These are phyloP conservation scores for Cymodocea nodosa DNA, from an alignment of 116 monocot species.

Conservation along the genomic window DNA sequence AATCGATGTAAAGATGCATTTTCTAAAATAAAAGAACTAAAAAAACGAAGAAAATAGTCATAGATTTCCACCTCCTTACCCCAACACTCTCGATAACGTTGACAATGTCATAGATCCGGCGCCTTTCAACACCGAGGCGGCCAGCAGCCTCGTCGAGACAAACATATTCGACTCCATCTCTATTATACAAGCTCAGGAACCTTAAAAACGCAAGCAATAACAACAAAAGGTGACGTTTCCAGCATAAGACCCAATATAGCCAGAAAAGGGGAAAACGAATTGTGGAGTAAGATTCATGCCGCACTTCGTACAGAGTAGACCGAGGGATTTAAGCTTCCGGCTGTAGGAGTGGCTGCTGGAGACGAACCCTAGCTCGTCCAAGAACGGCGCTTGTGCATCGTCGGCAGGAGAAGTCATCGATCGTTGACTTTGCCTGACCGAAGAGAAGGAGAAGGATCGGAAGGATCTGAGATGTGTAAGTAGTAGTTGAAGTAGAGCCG, in stretches of 20 bases:
- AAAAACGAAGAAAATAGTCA: neutral
- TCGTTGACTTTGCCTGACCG: neutral
- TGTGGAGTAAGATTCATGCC: too few species aligned
- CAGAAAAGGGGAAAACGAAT: neutral
- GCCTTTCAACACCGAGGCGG: constrained; percentile 70
- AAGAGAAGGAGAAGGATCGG: neutral
- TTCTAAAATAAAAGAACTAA: neutral
- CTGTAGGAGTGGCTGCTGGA: constrained; percentile 31
- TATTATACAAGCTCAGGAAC: constrained; percentile 59
- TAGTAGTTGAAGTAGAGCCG: neutral
- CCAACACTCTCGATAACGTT: constrained; percentile 94
- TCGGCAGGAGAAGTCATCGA: neutral
- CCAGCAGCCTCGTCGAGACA: constrained; percentile 77
- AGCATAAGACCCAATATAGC: neutral
- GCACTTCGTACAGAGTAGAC: constrained; percentile 84
- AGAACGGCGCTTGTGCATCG: neutral
- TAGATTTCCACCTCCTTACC: constrained; percentile 15
- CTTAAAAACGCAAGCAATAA: constrained; percentile 10
- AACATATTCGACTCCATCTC: constrained; percentile 48
- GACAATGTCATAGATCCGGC: constrained; percentile 95
- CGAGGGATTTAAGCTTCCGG: constrained; percentile 90
- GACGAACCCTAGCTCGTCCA: constrained; percentile 4
- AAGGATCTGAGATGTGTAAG: neutral
- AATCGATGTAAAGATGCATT: neutral
- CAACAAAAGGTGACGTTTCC: neutral